These are phyloP conservation scores for Trichosporon asahii DNA, from an alignment of 1,284 basidiomycete species.

Conservation along the genomic window DNA sequence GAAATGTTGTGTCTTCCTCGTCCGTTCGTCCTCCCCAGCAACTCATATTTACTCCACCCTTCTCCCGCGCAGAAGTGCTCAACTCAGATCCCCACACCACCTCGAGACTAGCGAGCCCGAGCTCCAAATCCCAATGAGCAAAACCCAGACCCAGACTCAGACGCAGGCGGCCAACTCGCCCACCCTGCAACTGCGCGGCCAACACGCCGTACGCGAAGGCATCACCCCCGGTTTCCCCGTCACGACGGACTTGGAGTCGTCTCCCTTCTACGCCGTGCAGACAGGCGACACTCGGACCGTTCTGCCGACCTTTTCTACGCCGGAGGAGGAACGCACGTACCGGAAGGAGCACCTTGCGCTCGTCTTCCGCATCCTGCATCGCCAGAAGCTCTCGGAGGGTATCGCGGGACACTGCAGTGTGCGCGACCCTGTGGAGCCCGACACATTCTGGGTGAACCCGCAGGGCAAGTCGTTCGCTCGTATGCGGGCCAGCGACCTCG, in stretches of 20 bases:
- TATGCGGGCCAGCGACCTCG: slow-evolving; percentile 40
- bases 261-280: slow-evolving; percentile 38
- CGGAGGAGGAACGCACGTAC: slow-evolving; percentile 39
- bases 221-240: slow-evolving; percentile 30
- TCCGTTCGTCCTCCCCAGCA: not conserved
- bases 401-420: slow-evolving; percentile 45
- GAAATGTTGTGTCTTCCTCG: not conserved
- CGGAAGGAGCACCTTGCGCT: slow-evolving; percentile 45
- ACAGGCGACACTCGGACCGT: slow-evolving; percentile 36
- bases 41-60: not conserved
- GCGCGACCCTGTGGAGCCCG: slow-evolving; percentile 42
- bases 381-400: slow-evolving; percentile 39
- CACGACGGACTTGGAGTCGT: slow-evolving; percentile 31
- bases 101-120: not conserved
- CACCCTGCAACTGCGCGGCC: slow-evolving; percentile 21
- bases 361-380: slow-evolving; percentile 40
- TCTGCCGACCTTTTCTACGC: slow-evolving; percentile 32
- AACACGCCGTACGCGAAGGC: slow-evolving; percentile 8
- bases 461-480: slow-evolving; percentile 40
- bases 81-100: not conserved
- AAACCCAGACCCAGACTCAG: not conserved
- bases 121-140: not conserved
- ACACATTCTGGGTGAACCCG: slow-evolving; percentile 47
- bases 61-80: not conserved
- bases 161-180: slow-evolving; percentile 4